These are phyloP conservation scores for Platanus orientalis DNA, from an alignment of 164 flowering plant genomes.

Conservation along the genomic window DNA sequence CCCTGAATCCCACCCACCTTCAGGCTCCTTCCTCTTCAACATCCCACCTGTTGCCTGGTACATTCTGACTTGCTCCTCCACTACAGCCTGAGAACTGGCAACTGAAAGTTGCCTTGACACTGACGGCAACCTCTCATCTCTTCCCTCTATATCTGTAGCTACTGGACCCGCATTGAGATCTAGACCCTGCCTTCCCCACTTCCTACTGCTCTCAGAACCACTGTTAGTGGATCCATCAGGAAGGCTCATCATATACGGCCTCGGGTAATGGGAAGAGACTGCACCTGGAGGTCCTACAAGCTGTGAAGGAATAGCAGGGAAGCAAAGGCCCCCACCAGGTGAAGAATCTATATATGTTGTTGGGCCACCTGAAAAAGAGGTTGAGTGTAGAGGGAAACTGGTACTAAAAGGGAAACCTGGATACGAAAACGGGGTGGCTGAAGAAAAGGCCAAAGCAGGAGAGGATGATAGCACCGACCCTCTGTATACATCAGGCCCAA, in stretches of 20 bases:
- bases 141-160: slow-evolving; percentile 49
- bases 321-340: slow-evolving; percentile 37
- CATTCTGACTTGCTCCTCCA: slow-evolving; percentile 60
- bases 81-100: slow-evolving; percentile 45
- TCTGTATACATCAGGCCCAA: slow-evolving; percentile 58
- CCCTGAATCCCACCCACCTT: slow-evolving; percentile 50
- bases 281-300: slow-evolving; percentile 41
- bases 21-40: slow-evolving; percentile 49
- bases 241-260: slow-evolving; percentile 60
- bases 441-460: slow-evolving; percentile 53
- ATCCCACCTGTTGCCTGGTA: slow-evolving; percentile 45
- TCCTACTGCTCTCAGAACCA: slow-evolving; percentile 47
- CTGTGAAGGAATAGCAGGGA: slow-evolving; percentile 19
- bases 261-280: slow-evolving; percentile 49
- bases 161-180: slow-evolving; percentile 92
- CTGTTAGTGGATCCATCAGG: slow-evolving; percentile 37
- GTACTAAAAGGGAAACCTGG: slow-evolving; percentile 62
- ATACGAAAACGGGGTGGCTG: slow-evolving; percentile 51
- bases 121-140: slow-evolving; percentile 51
- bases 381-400: slow-evolving; percentile 57
- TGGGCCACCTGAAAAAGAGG: slow-evolving; percentile 56
- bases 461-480: slow-evolving; percentile 77
- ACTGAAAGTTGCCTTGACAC: slow-evolving; percentile 51
- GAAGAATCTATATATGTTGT: slow-evolving; percentile 56
- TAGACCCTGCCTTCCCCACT: slow-evolving; percentile 66